Evolutionary conservation across 257 asterid genomes (phyloP), one percentile per base, ranked within the genome.

Genomic region (Solanum chilense): DNA sequence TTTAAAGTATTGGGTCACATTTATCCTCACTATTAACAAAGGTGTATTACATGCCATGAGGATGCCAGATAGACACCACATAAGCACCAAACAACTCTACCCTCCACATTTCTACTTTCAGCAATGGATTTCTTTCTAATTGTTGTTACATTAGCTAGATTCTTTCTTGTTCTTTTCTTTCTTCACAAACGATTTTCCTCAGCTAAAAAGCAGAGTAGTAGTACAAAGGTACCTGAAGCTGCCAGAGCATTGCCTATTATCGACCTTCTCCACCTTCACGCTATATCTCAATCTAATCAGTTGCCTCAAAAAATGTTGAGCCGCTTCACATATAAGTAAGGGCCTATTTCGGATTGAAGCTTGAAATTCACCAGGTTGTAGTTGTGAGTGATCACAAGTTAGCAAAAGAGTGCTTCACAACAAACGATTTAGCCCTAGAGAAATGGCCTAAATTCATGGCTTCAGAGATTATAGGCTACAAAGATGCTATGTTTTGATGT

Each of bases 221-320:
- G 5, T 7, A 42, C 16, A 8, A 42, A 13, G 7, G 89, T 88
- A 18, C 85, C 87, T 0, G 78, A 82, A 80, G 89, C 86, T 6
- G 78, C 75, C 12, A 89, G 89, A 18, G 73, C 87, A 16, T 87
- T 88, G 89, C 90, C 92, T 1, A 33, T 89, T 12, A 41, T 90
- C 9, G 92, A 91, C 12, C 92, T 89, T 68, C 89, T 90, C 35
- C 92, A 88, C 85, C 88, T 90, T 27, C 64, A 88, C 13, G 86
- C 74, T 33, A 85, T 89, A 14, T 9, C 87, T 21, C 21, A 49
- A 18, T 14, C 58, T 16, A 9, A 52, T 29, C 78, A 89, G 29
- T 84, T 84, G 20, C 88, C 89, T 35, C 91, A 90, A 56, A 86
- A 52, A 60, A 70, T 47, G 6, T 42, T 90, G 6, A 86, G 52